Evolutionary conservation across 2,329 filamentous ascomycete genomes (phyloP), one percentile per base, ranked within the genome.

Genomic region (Penicillium sp.): DNA sequence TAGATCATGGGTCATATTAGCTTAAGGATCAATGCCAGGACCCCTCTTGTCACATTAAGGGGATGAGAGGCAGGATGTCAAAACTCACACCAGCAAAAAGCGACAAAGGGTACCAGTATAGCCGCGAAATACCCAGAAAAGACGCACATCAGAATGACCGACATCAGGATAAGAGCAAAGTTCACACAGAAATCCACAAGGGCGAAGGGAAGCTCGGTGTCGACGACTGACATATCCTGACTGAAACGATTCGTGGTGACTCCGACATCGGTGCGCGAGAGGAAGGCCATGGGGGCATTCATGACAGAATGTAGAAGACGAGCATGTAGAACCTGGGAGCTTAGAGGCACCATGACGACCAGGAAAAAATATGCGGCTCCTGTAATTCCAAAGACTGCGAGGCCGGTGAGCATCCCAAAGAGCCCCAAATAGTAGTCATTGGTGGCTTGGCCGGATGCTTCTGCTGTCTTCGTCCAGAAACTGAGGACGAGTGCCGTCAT

Each of bases 321-420:
- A 46, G 70, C 70, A 55, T 84, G 81, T 52, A 84, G 79, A 37
- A 61, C 72, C 50, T 76, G 73, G 3, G 78, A 79, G n/a, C 80
- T 81, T 24, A 74, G 76, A 2, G 81, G 81, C 3, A 83, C 78
- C 77, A 83, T 82, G 3, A 70, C 77, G 28, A 83, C n/a, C n/a
- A n/a, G n/a, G n/a, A n/a, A n/a, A n/a, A n/a, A n/a, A n/a, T n/a
- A n/a, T n/a, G n/a, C n/a, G n/a, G n/a, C n/a, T n/a, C n/a, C n/a
- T n/a, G n/a, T n/a, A n/a, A n/a, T n/a, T n/a, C n/a, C n/a, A n/a
- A n/a, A n/a, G n/a, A n/a, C n/a, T n/a, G n/a, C n/a, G n/a, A n/a
- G n/a, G n/a, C n/a, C n/a, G n/a, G n/a, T n/a, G n/a, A n/a, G n/a
- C n/a, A n/a, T n/a, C n/a, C n/a, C n/a, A n/a, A n/a, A n/a, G n/a